Percentiles rank a stretch among this genome's conserved stretches.
Conservation (phyloP, 1,284 basidiomycete species). For the Pseudozyma flocculosa region DNA sequence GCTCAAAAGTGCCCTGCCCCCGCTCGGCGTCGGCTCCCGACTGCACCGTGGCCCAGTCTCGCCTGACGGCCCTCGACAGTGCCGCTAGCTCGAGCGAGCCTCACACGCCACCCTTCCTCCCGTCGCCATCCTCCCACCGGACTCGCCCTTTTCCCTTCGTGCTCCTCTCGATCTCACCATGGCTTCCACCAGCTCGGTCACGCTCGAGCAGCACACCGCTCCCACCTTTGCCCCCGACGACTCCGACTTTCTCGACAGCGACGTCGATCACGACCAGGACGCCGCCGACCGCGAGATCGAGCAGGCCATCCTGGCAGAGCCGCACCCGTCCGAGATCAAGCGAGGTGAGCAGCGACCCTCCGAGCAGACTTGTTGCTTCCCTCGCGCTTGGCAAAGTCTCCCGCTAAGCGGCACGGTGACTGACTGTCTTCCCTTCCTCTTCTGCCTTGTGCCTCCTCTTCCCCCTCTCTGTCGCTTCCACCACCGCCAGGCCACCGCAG, state of each 20-base stretch:
- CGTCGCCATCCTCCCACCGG: too few relatives aligned
- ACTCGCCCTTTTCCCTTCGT: too few relatives aligned
- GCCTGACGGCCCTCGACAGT: too few relatives aligned
- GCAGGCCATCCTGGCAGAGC: conserved; percentile 15
- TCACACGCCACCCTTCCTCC: too few relatives aligned
- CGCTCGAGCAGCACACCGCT: conserved; percentile 10
- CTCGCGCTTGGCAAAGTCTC: not conserved
- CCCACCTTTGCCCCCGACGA: conserved; percentile 41
- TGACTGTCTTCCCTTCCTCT: not conserved
- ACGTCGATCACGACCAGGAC: conserved; percentile 15
- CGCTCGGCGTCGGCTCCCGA: too few relatives aligned
- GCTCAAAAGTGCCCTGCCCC: too few relatives aligned
- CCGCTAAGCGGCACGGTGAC: not conserved
- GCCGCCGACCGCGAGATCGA: conserved; percentile 23
- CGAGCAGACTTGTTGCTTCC: not conserved
- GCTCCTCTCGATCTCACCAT: too few relatives aligned
- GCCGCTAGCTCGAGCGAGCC: too few relatives aligned
- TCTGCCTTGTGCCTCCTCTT: not conserved
- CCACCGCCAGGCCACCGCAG: conserved; percentile 2
- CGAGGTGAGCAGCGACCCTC: not conserved
- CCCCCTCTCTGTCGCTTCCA: not conserved
- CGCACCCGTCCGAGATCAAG: conserved; percentile 1
- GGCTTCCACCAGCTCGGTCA: conserved; percentile 25
- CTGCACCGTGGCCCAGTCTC: too few relatives aligned
- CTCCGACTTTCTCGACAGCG: conserved; percentile 48